A percentile compares a stretch with the other conserved stretches of the same genome.
Evolutionary conservation across 2,329 filamentous ascomycete species (phyloP).

Genomic region (Nemania diffusa): DNA sequence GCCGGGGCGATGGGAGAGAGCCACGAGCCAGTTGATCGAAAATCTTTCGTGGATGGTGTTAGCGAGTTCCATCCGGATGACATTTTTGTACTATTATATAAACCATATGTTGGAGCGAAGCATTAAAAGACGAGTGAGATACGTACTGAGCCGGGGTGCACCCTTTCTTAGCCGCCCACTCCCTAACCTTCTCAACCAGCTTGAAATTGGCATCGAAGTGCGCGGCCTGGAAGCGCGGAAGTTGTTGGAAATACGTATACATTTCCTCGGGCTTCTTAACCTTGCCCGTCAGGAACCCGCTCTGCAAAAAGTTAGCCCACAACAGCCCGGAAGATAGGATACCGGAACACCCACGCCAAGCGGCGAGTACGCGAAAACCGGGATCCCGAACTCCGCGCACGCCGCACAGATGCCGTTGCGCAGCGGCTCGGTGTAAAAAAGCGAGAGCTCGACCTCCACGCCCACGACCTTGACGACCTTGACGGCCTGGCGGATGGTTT

Average conservation of each 20-base stretch:
- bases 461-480: conserved; percentile 46
- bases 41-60: conserved; percentile 13
- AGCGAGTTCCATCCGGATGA: background rate
- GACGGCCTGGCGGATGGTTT: conserved; percentile 46
- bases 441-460: conserved; percentile 51
- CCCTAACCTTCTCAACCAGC: conserved; percentile 35
- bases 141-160: conserved; percentile 38
- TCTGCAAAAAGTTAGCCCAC: conserved; percentile 18
- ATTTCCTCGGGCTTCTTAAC: conserved; percentile 30
- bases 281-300: conserved; percentile 36
- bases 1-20: conserved; percentile 49
- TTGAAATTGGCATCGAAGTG: conserved; percentile 34
- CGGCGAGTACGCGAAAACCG: conserved; percentile 62
- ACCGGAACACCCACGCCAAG: conserved; percentile 53
- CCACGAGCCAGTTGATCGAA: conserved; percentile 40
- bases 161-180: conserved; percentile 36
- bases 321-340: too few species aligned
- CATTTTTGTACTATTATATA: too few species aligned
- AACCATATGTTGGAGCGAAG: too few species aligned
- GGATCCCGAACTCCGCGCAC: conserved; percentile 62
- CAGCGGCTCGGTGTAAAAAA: conserved; percentile 47
- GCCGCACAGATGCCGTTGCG: conserved; percentile 49
- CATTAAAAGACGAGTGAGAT: background rate
- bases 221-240: conserved; percentile 34
- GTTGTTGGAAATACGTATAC: background rate